These are phyloP conservation scores for Sugiyamaella grinbergsii DNA, from an alignment of 1,139 yeast genomes.

Conservation along the genomic window DNA sequence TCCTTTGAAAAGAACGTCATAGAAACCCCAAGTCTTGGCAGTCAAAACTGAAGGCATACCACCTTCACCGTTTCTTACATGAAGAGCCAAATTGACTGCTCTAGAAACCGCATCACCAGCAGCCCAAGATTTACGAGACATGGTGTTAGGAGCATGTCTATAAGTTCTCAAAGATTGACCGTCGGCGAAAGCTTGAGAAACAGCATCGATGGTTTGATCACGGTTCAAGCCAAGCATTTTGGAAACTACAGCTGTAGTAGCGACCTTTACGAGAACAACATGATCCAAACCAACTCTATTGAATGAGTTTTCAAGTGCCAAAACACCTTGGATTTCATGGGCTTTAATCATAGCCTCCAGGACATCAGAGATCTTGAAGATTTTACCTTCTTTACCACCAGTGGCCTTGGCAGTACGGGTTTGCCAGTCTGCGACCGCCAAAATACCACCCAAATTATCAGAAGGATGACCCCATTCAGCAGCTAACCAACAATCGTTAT, in stretches of 20 bases:
- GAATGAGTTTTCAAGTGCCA: slow-evolving; percentile 61
- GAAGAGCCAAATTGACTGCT: slow-evolving; percentile 57
- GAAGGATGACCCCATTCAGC: slow-evolving; percentile 71
- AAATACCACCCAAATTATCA: slow-evolving; percentile 59
- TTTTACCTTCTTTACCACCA: slow-evolving; percentile 45
- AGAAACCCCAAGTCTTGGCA: slow-evolving; percentile 63
- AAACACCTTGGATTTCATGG: slow-evolving; percentile 60
- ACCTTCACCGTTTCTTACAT: slow-evolving; percentile 55
- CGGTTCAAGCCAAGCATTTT: slow-evolving; percentile 52
- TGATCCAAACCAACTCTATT: slow-evolving; percentile 63
- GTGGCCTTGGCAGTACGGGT: slow-evolving; percentile 52
- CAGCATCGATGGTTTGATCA: slow-evolving; percentile 56
- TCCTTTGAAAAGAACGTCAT: slow-evolving; percentile 59
- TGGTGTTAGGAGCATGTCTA: slow-evolving; percentile 64
- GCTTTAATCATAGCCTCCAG: slow-evolving; percentile 61
- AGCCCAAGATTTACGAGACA: slow-evolving; percentile 66
- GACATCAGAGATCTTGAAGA: slow-evolving; percentile 52
- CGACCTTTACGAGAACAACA: slow-evolving; percentile 60
- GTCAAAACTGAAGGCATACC: slow-evolving; percentile 61
- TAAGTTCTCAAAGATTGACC: slow-evolving; percentile 61
- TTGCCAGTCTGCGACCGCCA: slow-evolving; percentile 60
- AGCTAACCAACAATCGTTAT: slow-evolving; percentile 64
- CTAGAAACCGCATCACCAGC: slow-evolving; percentile 66
- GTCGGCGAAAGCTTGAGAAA: slow-evolving; percentile 62
- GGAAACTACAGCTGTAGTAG: slow-evolving; percentile 61